Conservation (phyloP, 2,329 filamentous ascomycete genomes). For the Epichloe gansuensis region DNA sequence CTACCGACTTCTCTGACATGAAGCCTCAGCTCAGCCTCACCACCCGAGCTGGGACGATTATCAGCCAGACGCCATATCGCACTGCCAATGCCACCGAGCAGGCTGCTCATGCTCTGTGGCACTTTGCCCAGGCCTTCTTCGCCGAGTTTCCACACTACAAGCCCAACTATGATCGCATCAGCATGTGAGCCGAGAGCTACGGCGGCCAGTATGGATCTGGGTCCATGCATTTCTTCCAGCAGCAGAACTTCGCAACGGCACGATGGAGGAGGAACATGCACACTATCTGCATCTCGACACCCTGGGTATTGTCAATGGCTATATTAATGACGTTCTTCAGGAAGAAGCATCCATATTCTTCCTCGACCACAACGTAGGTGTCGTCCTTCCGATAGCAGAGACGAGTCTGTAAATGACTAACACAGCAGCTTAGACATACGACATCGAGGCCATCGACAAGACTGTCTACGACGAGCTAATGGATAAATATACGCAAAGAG, state of each 20-base stretch:
- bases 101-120: slow-evolving; percentile 48
- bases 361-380: slow-evolving; percentile 45
- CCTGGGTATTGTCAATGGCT: slow-evolving; percentile 59
- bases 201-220: slow-evolving; percentile 57
- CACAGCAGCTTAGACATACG: slow-evolving; percentile 31
- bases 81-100: slow-evolving; percentile 38
- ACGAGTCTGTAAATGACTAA: background rate
- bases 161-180: slow-evolving; percentile 41
- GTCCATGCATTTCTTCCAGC: slow-evolving; percentile 44
- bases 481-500: slow-evolving; percentile 18
- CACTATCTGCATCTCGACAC: slow-evolving; percentile 43
- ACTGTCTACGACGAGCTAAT: slow-evolving; percentile 21
- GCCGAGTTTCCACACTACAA: slow-evolving; percentile 46
- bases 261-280: slow-evolving; percentile 26
- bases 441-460: slow-evolving; percentile 43
- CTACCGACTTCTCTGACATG: slow-evolving; percentile 24
- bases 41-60: slow-evolving; percentile 20
- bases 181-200: slow-evolving; percentile 57
- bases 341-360: slow-evolving; percentile 43
- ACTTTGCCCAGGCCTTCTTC: slow-evolving; percentile 53
- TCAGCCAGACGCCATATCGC: slow-evolving; percentile 17
- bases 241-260: slow-evolving; percentile 41
- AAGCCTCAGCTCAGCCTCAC: slow-evolving; percentile 26
- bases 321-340: slow-evolving; percentile 52
- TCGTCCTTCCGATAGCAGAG: background rate